Evolutionary conservation across 78 protist species (phyloP), one percentile per base, ranked within the genome.

Genomic region (Thecamonas trahens): DNA sequence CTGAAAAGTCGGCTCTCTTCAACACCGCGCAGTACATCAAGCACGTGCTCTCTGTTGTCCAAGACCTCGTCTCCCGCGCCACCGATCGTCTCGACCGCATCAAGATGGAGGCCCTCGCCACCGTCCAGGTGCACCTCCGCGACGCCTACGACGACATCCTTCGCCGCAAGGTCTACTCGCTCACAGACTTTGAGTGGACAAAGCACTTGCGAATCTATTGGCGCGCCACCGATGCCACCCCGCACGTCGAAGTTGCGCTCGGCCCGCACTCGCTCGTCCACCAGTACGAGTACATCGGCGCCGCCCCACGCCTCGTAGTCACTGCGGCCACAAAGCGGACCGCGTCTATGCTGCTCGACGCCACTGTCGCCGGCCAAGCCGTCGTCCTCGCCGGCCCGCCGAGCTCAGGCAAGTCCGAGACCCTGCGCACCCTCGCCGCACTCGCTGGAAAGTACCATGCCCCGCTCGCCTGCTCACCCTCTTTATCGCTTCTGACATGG

Each of bases 381-480:
- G 96, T 92, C 22, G 85, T 85, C 13, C 94, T 93, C 20, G 89
- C 90, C 15, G 97, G 97, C 1, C 96, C 96, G 17, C 92, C 96
- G 31, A 94, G 96, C 2, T 86, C 94, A 18, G 97, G 97, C 20
- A 93, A 93, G 85, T 89, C 97, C 0, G 97, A 93, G 66, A 93
- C 97, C 20, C 70, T 67, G n/a, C n/a, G n/a, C n/a, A n/a, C n/a
- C n/a, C n/a, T n/a, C n/a, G n/a, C n/a, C n/a, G n/a, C n/a, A n/a
- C n/a, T n/a, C n/a, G n/a, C n/a, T n/a, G n/a, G n/a, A n/a, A n/a
- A n/a, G n/a, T n/a, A n/a, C n/a, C n/a, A n/a, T n/a, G n/a, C n/a
- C n/a, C n/a, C n/a, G n/a, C n/a, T n/a, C n/a, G n/a, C n/a, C n/a
- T n/a, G n/a, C n/a, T n/a, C n/a, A n/a, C n/a, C n/a, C n/a, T n/a